Conservation (phyloP, 768 basidiomycete species). For the Boletus insuetus region DNA sequence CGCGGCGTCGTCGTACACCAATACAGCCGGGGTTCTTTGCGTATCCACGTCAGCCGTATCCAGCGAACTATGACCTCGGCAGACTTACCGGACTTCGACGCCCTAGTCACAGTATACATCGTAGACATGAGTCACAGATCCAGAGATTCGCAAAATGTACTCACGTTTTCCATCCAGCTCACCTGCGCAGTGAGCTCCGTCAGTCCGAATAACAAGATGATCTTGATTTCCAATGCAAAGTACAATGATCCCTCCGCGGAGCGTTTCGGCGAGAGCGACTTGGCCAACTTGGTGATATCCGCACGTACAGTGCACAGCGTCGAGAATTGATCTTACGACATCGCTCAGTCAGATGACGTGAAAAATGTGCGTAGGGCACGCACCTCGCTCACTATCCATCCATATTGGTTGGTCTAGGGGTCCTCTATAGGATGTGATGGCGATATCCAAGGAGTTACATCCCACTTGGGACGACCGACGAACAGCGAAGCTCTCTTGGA, state of each 20-base stretch:
- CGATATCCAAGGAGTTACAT: constrained; percentile 19
- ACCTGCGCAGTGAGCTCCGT: constrained; percentile 54
- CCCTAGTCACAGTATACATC: constrained; percentile 25
- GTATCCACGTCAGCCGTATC: background rate
- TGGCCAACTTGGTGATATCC: constrained; percentile 32
- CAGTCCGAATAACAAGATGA: constrained; percentile 50
- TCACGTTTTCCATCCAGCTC: constrained; percentile 48
- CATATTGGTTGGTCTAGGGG: constrained; percentile 26
- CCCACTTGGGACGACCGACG: constrained; percentile 23
- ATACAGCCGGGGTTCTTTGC: constrained; percentile 27
- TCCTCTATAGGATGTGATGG: constrained; percentile 34
- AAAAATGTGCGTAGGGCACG: too few species aligned
- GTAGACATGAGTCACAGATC: background rate
- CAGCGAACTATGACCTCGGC: background rate
- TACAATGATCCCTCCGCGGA: constrained; percentile 24
- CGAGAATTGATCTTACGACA: constrained; percentile 30
- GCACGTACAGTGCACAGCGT: constrained; percentile 36
- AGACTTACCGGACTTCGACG: constrained; percentile 34
- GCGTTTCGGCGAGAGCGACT: constrained; percentile 18
- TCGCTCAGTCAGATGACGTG: background rate
- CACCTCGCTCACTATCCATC: constrained; percentile 36
- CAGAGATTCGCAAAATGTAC: constrained; percentile 9
- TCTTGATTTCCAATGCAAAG: constrained; percentile 27
- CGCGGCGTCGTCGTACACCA: constrained; percentile 28
- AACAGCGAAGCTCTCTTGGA: constrained; percentile 36